Base-by-base conservation (phyloP, 371 early-diverging fungal species). In the Haplosporangium sp. region DNA sequence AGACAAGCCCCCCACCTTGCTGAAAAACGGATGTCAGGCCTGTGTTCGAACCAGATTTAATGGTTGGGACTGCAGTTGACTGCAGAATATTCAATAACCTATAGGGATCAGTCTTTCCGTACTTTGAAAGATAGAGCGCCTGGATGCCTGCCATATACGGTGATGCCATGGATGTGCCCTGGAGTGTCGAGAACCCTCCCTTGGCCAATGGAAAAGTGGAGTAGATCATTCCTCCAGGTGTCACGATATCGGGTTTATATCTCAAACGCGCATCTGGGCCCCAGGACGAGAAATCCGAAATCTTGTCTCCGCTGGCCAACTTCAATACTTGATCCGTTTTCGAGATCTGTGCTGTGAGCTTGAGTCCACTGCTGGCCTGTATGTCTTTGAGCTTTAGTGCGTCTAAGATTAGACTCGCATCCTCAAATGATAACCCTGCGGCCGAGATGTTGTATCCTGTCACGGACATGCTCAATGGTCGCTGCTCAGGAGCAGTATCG, bases 211-310 rank as follows among this genome's bases (percentile, higher is more conserved):
- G 87, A 51, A 82, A 89, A 40, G 90, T 91, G n/a, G 92, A 91
- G 64, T 86, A 91, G 13, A 93, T 91, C 55, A 89, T 83, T 0
- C 89, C 91, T 37, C 92, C 92, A 1, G 92, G 91, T 12, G 90
- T 87, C 38, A 86, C 83, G 0, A 93, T 69, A 52, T 91, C 91
- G 2, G 93, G 93, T 53, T 92, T 90, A 60, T 90, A 70, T 21
- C 86, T 83, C 18, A 92, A 69, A 67, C 90, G 86, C 2, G 90
- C 87, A 13, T 84, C 89, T 0, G 91, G 85, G 6, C 93, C 93
- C 90, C 90, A 92, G 5, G 93, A 92, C 40, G 84, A 83, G 56
- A 86, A 88, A 42, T 69, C 72, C 9, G 89, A 88, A 8, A 88
- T 74, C 64, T 84, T 76, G 59, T 87, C 89, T 11, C 85, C 89